These are phyloP conservation scores for Colletotrichum falcatum DNA, from an alignment of 2,329 filamentous ascomycete species.

Conservation along the genomic window DNA sequence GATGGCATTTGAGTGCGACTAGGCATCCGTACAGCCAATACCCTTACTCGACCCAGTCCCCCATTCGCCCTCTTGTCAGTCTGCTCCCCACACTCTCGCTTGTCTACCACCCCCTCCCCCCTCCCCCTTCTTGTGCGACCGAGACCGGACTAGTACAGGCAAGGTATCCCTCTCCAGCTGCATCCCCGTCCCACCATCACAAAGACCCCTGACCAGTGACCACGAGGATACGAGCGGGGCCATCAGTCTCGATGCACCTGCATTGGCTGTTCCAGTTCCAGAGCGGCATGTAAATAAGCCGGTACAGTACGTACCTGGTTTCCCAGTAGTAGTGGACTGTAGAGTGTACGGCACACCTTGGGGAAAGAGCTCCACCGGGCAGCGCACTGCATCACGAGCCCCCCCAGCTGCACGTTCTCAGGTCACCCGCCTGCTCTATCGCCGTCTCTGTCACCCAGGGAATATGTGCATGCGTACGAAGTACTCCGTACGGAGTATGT, in stretches of 20 bases:
- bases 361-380: conserved; percentile 31
- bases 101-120: neutral
- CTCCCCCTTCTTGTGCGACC: conserved; percentile 12
- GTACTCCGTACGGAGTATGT: too few relatives aligned
- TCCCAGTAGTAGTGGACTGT: neutral
- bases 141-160: conserved; percentile 38
- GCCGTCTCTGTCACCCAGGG: neutral
- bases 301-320: neutral
- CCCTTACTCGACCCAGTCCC: conserved; percentile 20
- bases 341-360: conserved; percentile 3
- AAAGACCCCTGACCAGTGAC: conserved; percentile 37
- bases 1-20: conserved; percentile 36
- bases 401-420: conserved; percentile 24
- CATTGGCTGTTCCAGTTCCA: conserved; percentile 41
- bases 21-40: conserved; percentile 26
- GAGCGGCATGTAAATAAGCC: conserved; percentile 12
- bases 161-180: conserved; percentile 35
- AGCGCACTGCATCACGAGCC: conserved; percentile 39
- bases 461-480: too few relatives aligned
- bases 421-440: conserved; percentile 8
- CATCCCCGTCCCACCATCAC: conserved; percentile 27
- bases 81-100: conserved; percentile 9
- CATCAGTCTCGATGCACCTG: conserved; percentile 38
- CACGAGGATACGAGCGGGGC: conserved; percentile 38
- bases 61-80: neutral